Base-by-base conservation (phyloP, 2,329 filamentous ascomycete species). In the Apiospora malaysiana region DNA sequence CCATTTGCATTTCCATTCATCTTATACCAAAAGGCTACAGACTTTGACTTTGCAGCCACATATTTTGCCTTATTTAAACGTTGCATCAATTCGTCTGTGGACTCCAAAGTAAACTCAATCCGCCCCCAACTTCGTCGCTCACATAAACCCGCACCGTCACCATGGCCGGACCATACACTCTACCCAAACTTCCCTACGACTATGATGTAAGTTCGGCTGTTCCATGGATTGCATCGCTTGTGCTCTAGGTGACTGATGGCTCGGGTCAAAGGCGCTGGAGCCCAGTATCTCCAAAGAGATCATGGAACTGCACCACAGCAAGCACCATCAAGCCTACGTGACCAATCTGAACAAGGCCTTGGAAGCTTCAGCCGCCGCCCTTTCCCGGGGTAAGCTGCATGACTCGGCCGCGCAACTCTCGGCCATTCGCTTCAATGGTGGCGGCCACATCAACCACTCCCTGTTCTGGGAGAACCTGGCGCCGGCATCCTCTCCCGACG, bases 381-480 rank as follows among this genome's bases (percentile, higher is more conserved):
- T 87, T 2, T 79, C 84, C 9, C 84, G 85, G 71, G 82, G 85
- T 66, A 87, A 91, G 32, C 82, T 86, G 51, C 84, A 85, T 74
- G 89, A 94, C 75, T 86, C 93, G 69, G 83, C 88, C 5, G 83
- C 86, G 4, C 91, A 94, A 75, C 88, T 94, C 70, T 83, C 88
- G 23, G 88, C 88, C 73, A 90, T 97, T 84, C 93, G 92, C 78
- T 97, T 97, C 88, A 94, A 97, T 81, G 94, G 92, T 67, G 95
- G 95, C 59, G 95, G 95, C 8, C 94, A 97, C 85, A 92, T 97
- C 83, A 98, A 98, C 85, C 95, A 97, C 86, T 91, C 90, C 0
- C 89, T 97, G 46, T 97, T 97, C 87, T 98, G 94, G 94, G 90
- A 93, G 83, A 95, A 94, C 81, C 87, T 97, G 23, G 82, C 89